phyloP scores from a whole-genome alignment of 257 asterid species.

The Nicotiana tomentosiformis region DNA sequence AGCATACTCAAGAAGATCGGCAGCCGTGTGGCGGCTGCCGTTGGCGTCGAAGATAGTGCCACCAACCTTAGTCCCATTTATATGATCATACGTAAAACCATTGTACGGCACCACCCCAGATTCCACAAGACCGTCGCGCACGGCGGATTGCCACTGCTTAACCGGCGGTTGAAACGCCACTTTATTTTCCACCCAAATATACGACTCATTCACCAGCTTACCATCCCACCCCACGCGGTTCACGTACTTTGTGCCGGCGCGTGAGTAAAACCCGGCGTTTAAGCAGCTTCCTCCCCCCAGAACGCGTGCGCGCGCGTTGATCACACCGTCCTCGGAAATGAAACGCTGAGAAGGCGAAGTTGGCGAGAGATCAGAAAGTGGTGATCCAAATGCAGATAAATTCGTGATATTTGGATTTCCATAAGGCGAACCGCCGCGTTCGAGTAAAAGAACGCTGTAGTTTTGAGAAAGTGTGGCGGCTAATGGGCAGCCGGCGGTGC shows the following conservation, averaged over 20 bases:
- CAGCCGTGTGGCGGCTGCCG: constrained; percentile 70
- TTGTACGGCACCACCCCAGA: constrained; percentile 52
- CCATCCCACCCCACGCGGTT: constrained; percentile 48
- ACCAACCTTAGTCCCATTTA: constrained; percentile 67
- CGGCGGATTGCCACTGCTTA: constrained; percentile 66
- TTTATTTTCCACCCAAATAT: constrained; percentile 59
- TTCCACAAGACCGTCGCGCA: constrained; percentile 56
- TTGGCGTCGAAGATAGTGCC: constrained; percentile 56
- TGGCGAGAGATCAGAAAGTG: constrained; percentile 52
- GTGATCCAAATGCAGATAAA: constrained; percentile 43
- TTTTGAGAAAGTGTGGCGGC: constrained; percentile 79
- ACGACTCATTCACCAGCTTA: constrained; percentile 46
- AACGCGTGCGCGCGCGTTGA: constrained; percentile 59
- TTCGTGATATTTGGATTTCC: constrained; percentile 62
- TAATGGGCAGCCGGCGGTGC: constrained; percentile 82
- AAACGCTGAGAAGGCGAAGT: constrained; percentile 74
- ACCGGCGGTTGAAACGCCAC: constrained; percentile 65
- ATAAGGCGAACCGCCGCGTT: constrained; percentile 72
- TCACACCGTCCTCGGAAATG: constrained; percentile 76
- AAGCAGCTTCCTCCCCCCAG: constrained; percentile 69
- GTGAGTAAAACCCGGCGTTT: constrained; percentile 72
- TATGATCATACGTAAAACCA: constrained; percentile 71
- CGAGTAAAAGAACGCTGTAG: constrained; percentile 57
- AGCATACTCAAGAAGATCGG: constrained; percentile 66
- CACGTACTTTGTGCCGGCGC: constrained; percentile 41